phyloP scores from a whole-genome alignment of 2,329 filamentous ascomycete species.

The Trichoderma asperellum region DNA sequence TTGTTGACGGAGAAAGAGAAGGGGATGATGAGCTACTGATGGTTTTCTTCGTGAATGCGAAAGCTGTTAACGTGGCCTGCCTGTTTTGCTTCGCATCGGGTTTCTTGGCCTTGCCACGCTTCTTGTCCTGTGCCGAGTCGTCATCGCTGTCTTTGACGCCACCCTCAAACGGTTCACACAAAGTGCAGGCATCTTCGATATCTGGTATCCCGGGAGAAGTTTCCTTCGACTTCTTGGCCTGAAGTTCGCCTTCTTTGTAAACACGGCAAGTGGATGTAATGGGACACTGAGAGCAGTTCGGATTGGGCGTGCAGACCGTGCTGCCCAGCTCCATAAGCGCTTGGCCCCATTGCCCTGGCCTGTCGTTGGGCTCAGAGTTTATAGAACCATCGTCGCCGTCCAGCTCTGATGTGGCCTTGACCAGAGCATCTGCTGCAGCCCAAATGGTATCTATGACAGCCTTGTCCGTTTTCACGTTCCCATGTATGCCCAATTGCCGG shows the following conservation, averaged over 20 bases:
- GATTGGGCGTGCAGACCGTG: conserved; percentile 63
- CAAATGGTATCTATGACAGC: conserved; percentile 57
- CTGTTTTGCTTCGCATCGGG: conserved; percentile 34
- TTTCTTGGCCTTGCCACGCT: conserved; percentile 21
- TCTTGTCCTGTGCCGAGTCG: conserved; percentile 26
- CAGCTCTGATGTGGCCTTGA: conserved; percentile 51
- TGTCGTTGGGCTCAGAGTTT: conserved; percentile 47
- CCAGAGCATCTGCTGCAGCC: conserved; percentile 60
- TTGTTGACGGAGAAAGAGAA: not conserved
- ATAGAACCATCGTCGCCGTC: conserved; percentile 38
- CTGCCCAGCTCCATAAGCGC: conserved; percentile 68
- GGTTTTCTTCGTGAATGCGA: conserved; percentile 39
- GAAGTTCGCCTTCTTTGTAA: conserved; percentile 51
- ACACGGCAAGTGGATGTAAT: conserved; percentile 56
- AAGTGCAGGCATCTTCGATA: conserved; percentile 55
- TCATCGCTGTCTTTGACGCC: conserved; percentile 34
- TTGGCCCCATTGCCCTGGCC: conserved; percentile 65
- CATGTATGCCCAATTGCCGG: conserved; percentile 61
- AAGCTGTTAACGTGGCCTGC: conserved; percentile 43
- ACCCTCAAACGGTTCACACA: conserved; percentile 55
- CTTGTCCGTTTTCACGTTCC: conserved; percentile 61
- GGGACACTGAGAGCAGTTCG: conserved; percentile 58
- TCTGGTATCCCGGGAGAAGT: conserved; percentile 39
- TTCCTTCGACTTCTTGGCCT: conserved; percentile 35
- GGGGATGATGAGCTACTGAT: conserved; percentile 1